phyloP scores from a whole-genome alignment of 2,329 filamentous ascomycete genomes.

The Paracorniculantispora psalliotae region DNA sequence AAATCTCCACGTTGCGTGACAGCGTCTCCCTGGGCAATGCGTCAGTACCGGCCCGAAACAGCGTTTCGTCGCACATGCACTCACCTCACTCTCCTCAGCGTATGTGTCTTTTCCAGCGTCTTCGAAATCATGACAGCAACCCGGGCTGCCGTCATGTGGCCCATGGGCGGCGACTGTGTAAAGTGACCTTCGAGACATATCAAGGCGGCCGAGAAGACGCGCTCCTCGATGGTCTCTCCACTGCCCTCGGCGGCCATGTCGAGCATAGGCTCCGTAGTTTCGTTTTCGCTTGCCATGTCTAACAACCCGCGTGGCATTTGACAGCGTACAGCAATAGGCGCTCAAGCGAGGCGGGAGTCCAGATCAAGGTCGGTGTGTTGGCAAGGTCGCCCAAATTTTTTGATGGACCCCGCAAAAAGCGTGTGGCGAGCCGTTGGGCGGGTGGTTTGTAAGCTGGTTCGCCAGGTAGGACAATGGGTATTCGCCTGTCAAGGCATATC shows the following conservation, averaged over 20 bases:
- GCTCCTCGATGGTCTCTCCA: slow-evolving; percentile 55
- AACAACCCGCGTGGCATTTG: neutral
- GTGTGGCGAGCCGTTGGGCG: neutral
- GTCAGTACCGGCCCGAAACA: neutral
- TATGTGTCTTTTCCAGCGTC: slow-evolving; percentile 61
- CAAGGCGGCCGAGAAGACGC: slow-evolving; percentile 56
- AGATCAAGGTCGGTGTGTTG: slow-evolving; percentile 4
- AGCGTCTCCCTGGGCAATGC: slow-evolving; percentile 47
- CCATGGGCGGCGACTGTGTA: slow-evolving; percentile 52
- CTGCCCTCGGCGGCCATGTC: slow-evolving; percentile 18
- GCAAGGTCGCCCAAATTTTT: slow-evolving; percentile 7
- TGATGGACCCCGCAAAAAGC: slow-evolving; percentile 14
- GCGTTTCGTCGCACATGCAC: slow-evolving; percentile 9
- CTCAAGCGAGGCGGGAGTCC: neutral
- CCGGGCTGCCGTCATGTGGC: slow-evolving; percentile 48
- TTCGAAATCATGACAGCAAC: slow-evolving; percentile 54
- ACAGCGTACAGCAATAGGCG: neutral
- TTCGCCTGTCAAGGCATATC: neutral
- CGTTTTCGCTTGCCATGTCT: neutral
- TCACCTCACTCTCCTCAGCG: slow-evolving; percentile 55
- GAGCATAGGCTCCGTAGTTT: slow-evolving; percentile 10
- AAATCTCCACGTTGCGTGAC: slow-evolving; percentile 59
- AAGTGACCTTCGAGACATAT: slow-evolving; percentile 60
- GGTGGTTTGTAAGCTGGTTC: slow-evolving; percentile 5
- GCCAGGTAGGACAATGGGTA: neutral